Percentiles rank a stretch among this genome's conserved stretches.
phyloP scores from a whole-genome alignment of 2,329 filamentous ascomycete genomes.

The Curvularia eragrostidis region DNA sequence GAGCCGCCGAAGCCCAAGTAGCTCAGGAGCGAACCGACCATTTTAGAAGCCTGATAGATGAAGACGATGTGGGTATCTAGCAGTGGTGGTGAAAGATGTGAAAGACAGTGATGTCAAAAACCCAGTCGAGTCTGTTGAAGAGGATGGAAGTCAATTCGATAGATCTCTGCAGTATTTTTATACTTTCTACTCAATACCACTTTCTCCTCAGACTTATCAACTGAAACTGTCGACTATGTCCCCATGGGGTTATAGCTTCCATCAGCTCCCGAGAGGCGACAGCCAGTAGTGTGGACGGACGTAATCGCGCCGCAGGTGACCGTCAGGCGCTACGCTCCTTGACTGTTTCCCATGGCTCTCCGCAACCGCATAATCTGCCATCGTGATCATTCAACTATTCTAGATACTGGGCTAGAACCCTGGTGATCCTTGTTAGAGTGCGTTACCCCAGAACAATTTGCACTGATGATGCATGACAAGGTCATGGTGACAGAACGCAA shows the following conservation, averaged over 20 bases:
- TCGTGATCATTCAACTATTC: constrained; percentile 31
- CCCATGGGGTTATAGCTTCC: constrained; percentile 41
- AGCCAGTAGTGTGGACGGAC: constrained; percentile 33
- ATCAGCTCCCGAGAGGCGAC: constrained; percentile 25
- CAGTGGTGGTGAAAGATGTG: neutral
- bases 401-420: constrained; percentile 17
- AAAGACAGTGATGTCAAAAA: neutral
- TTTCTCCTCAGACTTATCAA: constrained; percentile 36
- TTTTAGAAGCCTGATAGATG: constrained; percentile 14
- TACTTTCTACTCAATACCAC: constrained; percentile 21
- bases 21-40: constrained; percentile 37
- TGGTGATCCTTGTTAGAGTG: constrained; percentile 9
- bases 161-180: constrained; percentile 29
- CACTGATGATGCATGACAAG: constrained; percentile 23
- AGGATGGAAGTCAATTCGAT: constrained; percentile 16
- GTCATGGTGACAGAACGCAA: constrained; percentile 31
- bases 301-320: constrained; percentile 33
- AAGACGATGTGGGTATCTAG: neutral
- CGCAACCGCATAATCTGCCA: constrained; percentile 24
- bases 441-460: constrained; percentile 15
- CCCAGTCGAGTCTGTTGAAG: neutral
- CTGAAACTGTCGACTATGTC: constrained; percentile 30
- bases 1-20: constrained; percentile 37
- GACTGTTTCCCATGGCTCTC: constrained; percentile 14
- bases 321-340: constrained; percentile 31